phyloP scores from a whole-genome alignment of 148 eudicot genomes.

The Persicaria maculosa region DNA sequence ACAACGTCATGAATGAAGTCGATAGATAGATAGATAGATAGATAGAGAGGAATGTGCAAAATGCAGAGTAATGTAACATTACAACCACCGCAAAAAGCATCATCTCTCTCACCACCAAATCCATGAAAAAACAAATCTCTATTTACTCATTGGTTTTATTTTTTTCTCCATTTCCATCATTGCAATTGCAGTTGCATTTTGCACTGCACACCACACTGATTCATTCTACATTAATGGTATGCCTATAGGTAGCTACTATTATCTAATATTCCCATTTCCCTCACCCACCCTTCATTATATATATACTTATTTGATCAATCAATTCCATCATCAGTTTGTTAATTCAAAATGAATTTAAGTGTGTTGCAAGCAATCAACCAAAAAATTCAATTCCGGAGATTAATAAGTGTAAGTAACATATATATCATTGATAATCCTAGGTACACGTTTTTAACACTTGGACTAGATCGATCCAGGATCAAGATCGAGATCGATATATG shows the following conservation, averaged over 20 bases:
- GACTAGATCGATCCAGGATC: background rate
- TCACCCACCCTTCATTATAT: background rate
- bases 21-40: background rate
- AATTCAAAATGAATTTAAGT: no score
- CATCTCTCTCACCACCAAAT: conserved; percentile 5
- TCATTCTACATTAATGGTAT: background rate
- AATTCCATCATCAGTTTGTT: no score
- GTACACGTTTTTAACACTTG: background rate
- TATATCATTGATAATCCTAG: background rate
- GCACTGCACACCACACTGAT: background rate
- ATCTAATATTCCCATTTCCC: background rate
- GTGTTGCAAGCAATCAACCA: no score
- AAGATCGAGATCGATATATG: background rate
- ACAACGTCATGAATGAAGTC: background rate
- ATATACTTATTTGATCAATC: background rate
- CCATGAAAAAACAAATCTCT: background rate
- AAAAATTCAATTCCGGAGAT: background rate
- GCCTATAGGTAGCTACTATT: background rate
- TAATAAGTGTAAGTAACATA: background rate
- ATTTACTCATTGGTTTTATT: background rate
- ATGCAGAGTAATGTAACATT: background rate
- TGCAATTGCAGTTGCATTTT: background rate
- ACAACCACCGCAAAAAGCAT: background rate
- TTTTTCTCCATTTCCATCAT: conserved; percentile 1
- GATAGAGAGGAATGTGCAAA: no score